Percentiles rank a stretch among this genome's conserved stretches.
Evolutionary conservation across 2,329 filamentous ascomycete species (phyloP).

Genomic region (Xylaria digitata): DNA sequence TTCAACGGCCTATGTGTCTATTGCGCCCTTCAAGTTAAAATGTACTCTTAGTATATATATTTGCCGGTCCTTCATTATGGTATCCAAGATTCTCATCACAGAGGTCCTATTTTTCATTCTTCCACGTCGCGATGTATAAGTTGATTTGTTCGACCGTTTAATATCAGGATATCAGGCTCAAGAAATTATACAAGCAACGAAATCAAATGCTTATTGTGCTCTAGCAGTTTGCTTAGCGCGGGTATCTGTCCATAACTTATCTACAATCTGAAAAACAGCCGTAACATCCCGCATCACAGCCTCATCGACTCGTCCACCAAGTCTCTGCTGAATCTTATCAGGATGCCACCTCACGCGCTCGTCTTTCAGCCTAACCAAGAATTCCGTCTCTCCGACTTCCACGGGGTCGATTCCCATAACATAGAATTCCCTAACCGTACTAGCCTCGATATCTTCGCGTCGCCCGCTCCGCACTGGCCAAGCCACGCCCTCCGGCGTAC

Average conservation of each 20-base stretch:
- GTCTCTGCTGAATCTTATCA: slow-evolving; percentile 93
- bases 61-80: too few species aligned
- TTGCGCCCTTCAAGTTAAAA: too few species aligned
- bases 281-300: slow-evolving; percentile 83
- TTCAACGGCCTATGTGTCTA: not conserved
- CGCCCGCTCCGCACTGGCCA: slow-evolving; percentile 80
- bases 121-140: too few species aligned
- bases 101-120: too few species aligned
- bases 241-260: slow-evolving; percentile 79
- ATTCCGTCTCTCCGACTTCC: slow-evolving; percentile 58
- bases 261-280: slow-evolving; percentile 90
- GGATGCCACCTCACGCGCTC: slow-evolving; percentile 97
- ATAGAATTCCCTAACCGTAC: slow-evolving; percentile 67
- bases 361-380: slow-evolving; percentile 71
- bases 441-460: slow-evolving; percentile 49
- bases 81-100: too few species aligned
- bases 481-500: slow-evolving; percentile 57
- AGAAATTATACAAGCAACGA: not conserved
- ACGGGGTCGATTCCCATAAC: slow-evolving; percentile 59
- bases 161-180: not conserved
- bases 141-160: too few species aligned
- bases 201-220: slow-evolving; percentile 32
- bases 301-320: slow-evolving; percentile 78
- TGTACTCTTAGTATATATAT: too few species aligned
- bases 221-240: slow-evolving; percentile 47